Evolutionary conservation across 2,329 filamentous ascomycete genomes (phyloP).

Genomic region (Aspergillus luchuensis): DNA sequence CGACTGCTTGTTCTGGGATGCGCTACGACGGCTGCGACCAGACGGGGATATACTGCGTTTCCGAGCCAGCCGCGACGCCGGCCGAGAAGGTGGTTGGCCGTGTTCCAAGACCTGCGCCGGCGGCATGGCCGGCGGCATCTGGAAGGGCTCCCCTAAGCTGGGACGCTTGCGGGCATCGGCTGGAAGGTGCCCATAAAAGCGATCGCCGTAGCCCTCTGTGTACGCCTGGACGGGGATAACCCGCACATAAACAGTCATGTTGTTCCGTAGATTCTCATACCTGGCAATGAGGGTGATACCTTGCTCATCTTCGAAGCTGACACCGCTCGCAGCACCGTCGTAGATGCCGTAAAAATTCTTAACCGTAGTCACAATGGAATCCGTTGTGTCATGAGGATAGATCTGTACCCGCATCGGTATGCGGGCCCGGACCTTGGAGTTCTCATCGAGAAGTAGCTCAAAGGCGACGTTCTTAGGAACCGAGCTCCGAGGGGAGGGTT

Average conservation of each 20-base stretch:
- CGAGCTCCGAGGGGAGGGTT: conserved; percentile 41
- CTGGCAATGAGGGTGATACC: conserved; percentile 90
- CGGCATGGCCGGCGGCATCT: conserved; percentile 61
- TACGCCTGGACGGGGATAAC: conserved; percentile 67
- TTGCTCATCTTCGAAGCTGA: conserved; percentile 91
- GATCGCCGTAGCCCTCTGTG: conserved; percentile 46
- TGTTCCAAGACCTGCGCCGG: conserved; percentile 55
- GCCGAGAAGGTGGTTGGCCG: conserved; percentile 65
- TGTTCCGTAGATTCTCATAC: conserved; percentile 91
- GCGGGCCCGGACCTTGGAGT: conserved; percentile 60
- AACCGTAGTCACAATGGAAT: conserved; percentile 96
- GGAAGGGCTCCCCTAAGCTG: conserved; percentile 65
- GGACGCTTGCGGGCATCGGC: conserved; percentile 56
- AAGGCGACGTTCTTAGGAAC: conserved; percentile 64
- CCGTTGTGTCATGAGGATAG: conserved; percentile 91
- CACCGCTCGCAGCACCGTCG: conserved; percentile 74
- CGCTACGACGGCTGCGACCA: conserved; percentile 72
- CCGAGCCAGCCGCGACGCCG: conserved; percentile 69
- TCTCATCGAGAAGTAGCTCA: conserved; percentile 62
- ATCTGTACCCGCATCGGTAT: conserved; percentile 76
- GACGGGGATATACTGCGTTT: conserved; percentile 78
- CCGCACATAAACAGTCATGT: conserved; percentile 91
- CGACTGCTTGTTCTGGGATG: conserved; percentile 72
- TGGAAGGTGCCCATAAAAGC: conserved; percentile 51
- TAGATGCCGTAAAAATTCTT: conserved; percentile 99